These are phyloP conservation scores for Emergomyces pasteurianus DNA, from an alignment of 2,329 filamentous ascomycete species.

Conservation along the genomic window DNA sequence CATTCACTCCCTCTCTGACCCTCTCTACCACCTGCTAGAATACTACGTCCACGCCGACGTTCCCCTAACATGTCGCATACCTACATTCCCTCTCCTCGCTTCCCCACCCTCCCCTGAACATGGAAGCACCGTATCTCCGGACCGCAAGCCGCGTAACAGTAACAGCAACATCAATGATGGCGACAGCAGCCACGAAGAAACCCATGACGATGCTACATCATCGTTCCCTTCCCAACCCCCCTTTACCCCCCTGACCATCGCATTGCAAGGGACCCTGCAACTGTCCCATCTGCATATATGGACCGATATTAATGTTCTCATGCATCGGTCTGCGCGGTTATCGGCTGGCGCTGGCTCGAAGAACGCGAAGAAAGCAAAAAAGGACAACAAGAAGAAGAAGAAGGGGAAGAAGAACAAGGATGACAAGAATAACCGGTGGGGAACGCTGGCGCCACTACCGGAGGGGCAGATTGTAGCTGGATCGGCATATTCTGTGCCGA, in stretches of 20 bases:
- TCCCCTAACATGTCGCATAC: constrained; percentile 80
- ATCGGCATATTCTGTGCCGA: constrained; percentile 73
- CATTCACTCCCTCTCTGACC: constrained; percentile 40
- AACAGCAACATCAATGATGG: constrained; percentile 30
- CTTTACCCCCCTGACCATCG: constrained; percentile 81
- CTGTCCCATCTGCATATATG: constrained; percentile 80
- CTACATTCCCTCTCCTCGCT: constrained; percentile 53
- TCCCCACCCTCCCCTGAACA: not conserved
- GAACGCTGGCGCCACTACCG: constrained; percentile 17
- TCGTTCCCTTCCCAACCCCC: not conserved
- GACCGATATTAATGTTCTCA: constrained; percentile 76
- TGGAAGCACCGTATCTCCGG: not conserved
- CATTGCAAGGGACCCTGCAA: constrained; percentile 79
- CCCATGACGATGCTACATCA: not conserved
- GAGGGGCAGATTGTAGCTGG: constrained; percentile 75
- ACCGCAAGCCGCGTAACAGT: constrained; percentile 11
- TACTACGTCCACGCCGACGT: constrained; percentile 98
- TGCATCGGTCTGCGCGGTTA: constrained; percentile 45
- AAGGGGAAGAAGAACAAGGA: constrained; percentile 37
- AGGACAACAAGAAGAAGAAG: constrained; percentile 11
- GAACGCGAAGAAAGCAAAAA: constrained; percentile 28
- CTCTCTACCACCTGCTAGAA: constrained; percentile 47
- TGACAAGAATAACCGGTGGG: too few relatives aligned
- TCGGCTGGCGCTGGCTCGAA: constrained; percentile 2
- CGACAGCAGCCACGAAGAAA: constrained; percentile 20